These are phyloP conservation scores for Diaporthe amygdali DNA, from an alignment of 2,329 filamentous ascomycete genomes.

Conservation along the genomic window DNA sequence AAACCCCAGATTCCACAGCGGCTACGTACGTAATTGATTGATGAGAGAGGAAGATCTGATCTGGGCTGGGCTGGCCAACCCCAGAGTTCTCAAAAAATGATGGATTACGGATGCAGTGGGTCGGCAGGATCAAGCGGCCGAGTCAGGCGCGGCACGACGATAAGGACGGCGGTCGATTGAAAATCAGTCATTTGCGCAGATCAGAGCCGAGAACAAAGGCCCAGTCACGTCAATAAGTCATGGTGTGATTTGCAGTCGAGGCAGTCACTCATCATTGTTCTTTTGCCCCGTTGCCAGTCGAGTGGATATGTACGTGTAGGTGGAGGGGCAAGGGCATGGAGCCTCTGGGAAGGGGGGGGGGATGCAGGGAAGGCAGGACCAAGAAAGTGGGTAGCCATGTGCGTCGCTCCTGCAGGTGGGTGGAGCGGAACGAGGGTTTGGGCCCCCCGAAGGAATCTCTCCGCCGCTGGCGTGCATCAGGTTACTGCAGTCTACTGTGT, in stretches of 20 bases:
- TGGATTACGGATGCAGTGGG: background rate
- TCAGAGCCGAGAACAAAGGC: background rate
- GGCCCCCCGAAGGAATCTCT: too few relatives aligned
- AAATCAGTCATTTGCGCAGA: background rate
- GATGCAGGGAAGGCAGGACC: background rate
- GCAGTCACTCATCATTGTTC: background rate
- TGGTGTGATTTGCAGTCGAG: background rate
- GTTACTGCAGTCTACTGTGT: background rate
- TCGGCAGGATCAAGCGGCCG: background rate
- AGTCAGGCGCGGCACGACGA: background rate
- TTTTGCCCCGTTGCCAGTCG: too few relatives aligned
- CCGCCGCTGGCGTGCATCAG: background rate
- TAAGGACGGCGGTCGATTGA: background rate
- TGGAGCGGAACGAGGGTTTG: background rate
- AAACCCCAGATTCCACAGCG: slow-evolving; percentile 5
- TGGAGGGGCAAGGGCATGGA: too few relatives aligned
- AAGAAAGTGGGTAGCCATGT: background rate
- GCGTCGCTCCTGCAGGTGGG: background rate
- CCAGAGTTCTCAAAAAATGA: background rate
- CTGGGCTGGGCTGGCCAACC: background rate
- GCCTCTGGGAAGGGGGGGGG: too few relatives aligned
- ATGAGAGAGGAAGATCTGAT: background rate
- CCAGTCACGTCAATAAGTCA: background rate
- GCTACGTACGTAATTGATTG: slow-evolving; percentile 19
- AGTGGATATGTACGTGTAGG: too few relatives aligned